Percentiles rank a stretch among this genome's conserved stretches.
These are phyloP conservation scores for Coniochaeta prunicola DNA, from an alignment of 2,329 filamentous ascomycete species.

Conservation along the genomic window DNA sequence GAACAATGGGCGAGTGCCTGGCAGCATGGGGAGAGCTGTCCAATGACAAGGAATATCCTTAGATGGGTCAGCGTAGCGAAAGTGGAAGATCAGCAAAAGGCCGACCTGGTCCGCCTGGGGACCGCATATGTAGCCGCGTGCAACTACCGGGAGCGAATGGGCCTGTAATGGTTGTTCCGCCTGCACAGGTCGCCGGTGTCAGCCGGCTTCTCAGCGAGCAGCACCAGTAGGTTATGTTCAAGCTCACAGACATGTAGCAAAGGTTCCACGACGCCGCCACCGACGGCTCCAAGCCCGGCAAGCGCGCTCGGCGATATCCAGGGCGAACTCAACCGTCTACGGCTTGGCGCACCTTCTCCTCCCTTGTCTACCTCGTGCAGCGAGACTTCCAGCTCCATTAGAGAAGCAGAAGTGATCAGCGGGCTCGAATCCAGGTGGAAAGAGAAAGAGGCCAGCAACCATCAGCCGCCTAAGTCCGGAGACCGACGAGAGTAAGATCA, in stretches of 20 bases:
- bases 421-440: background rate
- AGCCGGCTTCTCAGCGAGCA: too few species aligned
- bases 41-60: too few species aligned
- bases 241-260: background rate
- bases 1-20: too few species aligned
- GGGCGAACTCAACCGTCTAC: background rate
- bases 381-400: background rate
- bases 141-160: too few species aligned
- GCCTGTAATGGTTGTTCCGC: background rate
- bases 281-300: background rate
- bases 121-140: too few species aligned
- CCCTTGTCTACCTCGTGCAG: background rate
- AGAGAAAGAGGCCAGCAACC: background rate
- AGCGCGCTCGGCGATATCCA: background rate
- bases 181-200: too few species aligned
- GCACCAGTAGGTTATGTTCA: background rate
- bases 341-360: background rate
- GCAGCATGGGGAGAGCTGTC: too few species aligned
- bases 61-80: too few species aligned
- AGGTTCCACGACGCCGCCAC: background rate
- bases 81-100: too few species aligned
- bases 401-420: background rate
- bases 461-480: background rate
- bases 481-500: background rate
- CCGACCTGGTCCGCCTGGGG: too few species aligned